A percentile compares a stretch with the other conserved stretches of the same genome.
These are phyloP conservation scores for Phaseolus coccineus DNA, from an alignment of 331 rosid genomes.

Conservation along the genomic window DNA sequence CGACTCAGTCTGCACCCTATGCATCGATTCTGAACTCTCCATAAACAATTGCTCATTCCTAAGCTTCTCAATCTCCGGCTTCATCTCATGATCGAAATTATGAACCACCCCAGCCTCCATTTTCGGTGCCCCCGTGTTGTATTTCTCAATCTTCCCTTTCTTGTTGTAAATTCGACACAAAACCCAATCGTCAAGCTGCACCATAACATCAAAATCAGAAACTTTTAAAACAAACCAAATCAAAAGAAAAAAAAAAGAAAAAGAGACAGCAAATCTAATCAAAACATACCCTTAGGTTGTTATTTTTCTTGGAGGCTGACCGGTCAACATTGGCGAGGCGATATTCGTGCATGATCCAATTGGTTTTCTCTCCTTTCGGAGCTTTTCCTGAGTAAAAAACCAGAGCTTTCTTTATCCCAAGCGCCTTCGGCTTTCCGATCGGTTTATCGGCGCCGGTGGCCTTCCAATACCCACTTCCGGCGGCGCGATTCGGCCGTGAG, in stretches of 20 bases:
- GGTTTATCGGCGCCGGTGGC: constrained; percentile 63
- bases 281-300: constrained; percentile 47
- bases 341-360: constrained; percentile 73
- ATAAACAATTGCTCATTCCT: constrained; percentile 54
- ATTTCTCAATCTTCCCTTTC: constrained; percentile 59
- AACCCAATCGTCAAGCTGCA: constrained; percentile 68
- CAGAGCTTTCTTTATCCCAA: constrained; percentile 58
- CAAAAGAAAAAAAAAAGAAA: too few relatives aligned
- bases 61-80: constrained; percentile 43
- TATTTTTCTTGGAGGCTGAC: constrained; percentile 50
- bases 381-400: constrained; percentile 55
- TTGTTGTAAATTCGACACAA: constrained; percentile 61
- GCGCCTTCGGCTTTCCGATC: constrained; percentile 52
- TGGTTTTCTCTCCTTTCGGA: constrained; percentile 53
- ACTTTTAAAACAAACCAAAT: too few relatives aligned
- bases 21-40: constrained; percentile 81
- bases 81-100: constrained; percentile 42
- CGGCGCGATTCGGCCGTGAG: constrained; percentile 59
- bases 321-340: constrained; percentile 63
- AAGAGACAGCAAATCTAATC: too few relatives aligned
- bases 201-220: constrained; percentile 29
- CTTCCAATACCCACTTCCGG: constrained; percentile 58
- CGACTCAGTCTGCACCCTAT: constrained; percentile 79
- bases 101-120: constrained; percentile 7
- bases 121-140: background rate